These are phyloP conservation scores for Carex sylvatica DNA, from an alignment of 202 grass and related monocot genomes.

Conservation along the genomic window DNA sequence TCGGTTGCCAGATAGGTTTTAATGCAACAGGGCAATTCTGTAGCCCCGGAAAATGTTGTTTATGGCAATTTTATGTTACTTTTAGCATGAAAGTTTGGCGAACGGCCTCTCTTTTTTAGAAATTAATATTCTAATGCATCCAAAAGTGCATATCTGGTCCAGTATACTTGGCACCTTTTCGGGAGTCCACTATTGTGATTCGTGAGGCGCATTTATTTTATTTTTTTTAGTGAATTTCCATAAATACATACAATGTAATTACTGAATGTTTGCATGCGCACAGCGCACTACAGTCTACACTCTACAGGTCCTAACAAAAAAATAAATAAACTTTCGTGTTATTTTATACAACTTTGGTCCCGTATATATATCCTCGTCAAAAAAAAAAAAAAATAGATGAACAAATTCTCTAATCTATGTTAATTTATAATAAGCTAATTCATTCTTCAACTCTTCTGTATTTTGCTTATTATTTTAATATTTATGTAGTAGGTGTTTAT, in stretches of 20 bases:
- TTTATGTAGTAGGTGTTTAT: not conserved
- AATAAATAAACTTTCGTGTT: no score
- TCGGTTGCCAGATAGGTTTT: constrained; percentile 12
- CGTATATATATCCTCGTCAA: not conserved
- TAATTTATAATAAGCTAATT: no score
- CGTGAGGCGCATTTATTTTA: not conserved
- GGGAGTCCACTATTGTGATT: not conserved
- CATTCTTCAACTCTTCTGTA: no score
- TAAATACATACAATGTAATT: not conserved
- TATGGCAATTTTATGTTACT: not conserved
- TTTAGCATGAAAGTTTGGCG: constrained; percentile 10
- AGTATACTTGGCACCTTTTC: no score
- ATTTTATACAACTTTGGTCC: not conserved
- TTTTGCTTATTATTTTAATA: not conserved
- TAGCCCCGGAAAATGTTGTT: not conserved
- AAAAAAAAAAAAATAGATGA: not conserved
- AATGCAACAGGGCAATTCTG: not conserved
- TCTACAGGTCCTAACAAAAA: no score
- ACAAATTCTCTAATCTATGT: no score
- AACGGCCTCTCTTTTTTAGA: not conserved
- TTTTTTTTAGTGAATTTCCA: not conserved
- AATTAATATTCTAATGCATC: constrained; percentile 7
- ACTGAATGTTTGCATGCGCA: not conserved
- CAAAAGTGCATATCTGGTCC: not conserved
- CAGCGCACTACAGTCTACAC: no score